Evolutionary conservation across 495 filamentous ascomycete genomes (phyloP).

Genomic region (Tirmania nivea): DNA sequence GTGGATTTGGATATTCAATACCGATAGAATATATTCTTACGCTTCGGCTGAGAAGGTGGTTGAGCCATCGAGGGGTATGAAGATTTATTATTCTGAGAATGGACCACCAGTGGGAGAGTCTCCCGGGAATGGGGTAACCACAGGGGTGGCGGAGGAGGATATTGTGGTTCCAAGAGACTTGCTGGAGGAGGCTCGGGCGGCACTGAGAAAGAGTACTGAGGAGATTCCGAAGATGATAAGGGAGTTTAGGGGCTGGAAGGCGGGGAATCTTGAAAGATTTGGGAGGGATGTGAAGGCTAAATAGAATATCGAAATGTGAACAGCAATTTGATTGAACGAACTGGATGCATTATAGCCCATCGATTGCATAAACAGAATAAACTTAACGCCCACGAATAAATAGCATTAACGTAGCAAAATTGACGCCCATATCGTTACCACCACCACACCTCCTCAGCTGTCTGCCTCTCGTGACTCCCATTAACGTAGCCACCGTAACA

Average conservation of each 20-base stretch:
- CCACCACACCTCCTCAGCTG: too few relatives aligned
- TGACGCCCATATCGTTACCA: too few relatives aligned
- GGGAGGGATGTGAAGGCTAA: background rate
- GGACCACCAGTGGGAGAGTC: background rate
- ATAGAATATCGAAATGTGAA: too few relatives aligned
- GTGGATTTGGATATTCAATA: conserved; percentile 49
- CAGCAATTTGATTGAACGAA: too few relatives aligned
- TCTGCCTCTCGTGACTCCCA: background rate
- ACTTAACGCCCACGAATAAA: too few relatives aligned
- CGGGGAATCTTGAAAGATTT: background rate
- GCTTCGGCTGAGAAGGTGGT: background rate
- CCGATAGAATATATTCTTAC: conserved; percentile 20
- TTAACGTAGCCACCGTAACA: conserved; percentile 62
- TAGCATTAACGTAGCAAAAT: too few relatives aligned
- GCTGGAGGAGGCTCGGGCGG: background rate
- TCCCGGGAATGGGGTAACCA: background rate
- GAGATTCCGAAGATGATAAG: background rate
- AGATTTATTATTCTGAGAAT: background rate
- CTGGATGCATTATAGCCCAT: too few relatives aligned
- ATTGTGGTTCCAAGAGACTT: background rate
- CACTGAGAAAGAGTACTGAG: background rate
- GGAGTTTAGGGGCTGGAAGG: background rate
- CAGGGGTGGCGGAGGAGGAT: background rate
- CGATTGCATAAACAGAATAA: too few relatives aligned
- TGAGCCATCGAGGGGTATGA: background rate